Conservation (phyloP, 2,329 filamentous ascomycete species). For the Fusarium algeriense region DNA sequence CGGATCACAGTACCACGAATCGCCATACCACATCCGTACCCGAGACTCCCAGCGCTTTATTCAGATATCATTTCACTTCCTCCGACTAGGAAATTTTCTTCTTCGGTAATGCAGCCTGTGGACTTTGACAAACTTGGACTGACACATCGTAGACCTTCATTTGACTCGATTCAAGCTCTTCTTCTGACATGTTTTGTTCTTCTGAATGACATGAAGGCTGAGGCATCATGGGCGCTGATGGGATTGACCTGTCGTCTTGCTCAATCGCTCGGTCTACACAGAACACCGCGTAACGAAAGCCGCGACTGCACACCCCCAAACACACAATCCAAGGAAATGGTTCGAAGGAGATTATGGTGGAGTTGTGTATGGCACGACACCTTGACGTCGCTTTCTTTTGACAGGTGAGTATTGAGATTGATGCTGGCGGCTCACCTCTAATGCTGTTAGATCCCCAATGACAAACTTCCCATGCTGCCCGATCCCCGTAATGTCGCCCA, state of each 20-base stretch:
- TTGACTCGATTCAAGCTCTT: slow-evolving; percentile 74
- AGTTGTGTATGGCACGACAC: slow-evolving; percentile 76
- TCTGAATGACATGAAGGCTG: slow-evolving; percentile 77
- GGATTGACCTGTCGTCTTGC: slow-evolving; percentile 74
- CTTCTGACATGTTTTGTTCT: slow-evolving; percentile 73
- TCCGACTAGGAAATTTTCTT: slow-evolving; percentile 73
- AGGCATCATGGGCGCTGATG: slow-evolving; percentile 74
- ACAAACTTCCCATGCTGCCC: slow-evolving; percentile 69
- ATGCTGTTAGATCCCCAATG: slow-evolving; percentile 65
- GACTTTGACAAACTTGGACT: background rate
- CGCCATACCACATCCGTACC: slow-evolving; percentile 71
- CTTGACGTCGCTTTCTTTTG: slow-evolving; percentile 74
- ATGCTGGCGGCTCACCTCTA: slow-evolving; percentile 4
- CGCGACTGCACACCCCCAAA: slow-evolving; percentile 60
- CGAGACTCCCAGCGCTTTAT: slow-evolving; percentile 71
- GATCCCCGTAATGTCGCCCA: slow-evolving; percentile 60
- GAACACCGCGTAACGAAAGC: slow-evolving; percentile 59
- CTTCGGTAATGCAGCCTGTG: slow-evolving; percentile 58
- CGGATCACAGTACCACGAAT: slow-evolving; percentile 75
- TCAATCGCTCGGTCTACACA: slow-evolving; percentile 72
- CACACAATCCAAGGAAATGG: slow-evolving; percentile 64
- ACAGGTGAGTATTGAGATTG: slow-evolving; percentile 59
- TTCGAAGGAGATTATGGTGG: slow-evolving; percentile 71
- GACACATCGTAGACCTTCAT: slow-evolving; percentile 62
- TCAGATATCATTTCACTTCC: slow-evolving; percentile 74